Base-by-base conservation (phyloP, 805 yeast species). In the Spencermartinsiella europaea region DNA sequence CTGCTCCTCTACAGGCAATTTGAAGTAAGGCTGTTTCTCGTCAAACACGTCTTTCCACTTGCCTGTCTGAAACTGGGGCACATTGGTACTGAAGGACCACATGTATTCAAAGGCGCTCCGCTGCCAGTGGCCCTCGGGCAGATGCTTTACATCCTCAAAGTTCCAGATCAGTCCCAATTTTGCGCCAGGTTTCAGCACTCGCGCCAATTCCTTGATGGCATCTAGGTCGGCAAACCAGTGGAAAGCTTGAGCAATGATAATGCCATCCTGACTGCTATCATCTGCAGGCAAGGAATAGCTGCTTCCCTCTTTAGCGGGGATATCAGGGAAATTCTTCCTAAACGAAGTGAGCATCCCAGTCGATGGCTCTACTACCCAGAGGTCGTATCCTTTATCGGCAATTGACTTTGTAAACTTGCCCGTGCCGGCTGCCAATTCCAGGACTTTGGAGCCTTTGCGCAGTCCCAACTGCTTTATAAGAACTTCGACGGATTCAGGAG, bases 141-240 rank as follows among this genome's bases (percentile, higher is more conserved):
- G 46, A 7, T 53, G 58, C 3, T 56, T 61, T 21, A 55, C 39
- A 38, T 56, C 63, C 41, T 80, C 84, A 51, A 66, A 74, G 60
- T 80, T 80, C 85, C 85, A 80, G 45, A 80, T 70, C 20, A 78
- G 57, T 0, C 80, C 83, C 10, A 80, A 62, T 38, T 63, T 66
- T 0, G 82, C 83, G 5, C 57, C 59, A 1, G 74, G 71, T 50
- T 73, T 74, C 54, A 80, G 65, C 0, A 80, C 76, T 15, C 85
- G 63, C 37, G 63, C 49, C 19, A 80, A 57, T 57, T 80, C 85
- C 45, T 64, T 60, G 28, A 80, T 55, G 0, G 81, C 65, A 5
- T 64, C 67, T 2, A 49, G 38, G 53, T 77, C 79, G n/a, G 77
- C 71, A 61, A 80, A 80, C 85, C 85, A 80, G 52, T 80, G 85